Evolutionary conservation across 2,329 filamentous ascomycete genomes (phyloP), one percentile per base, ranked within the genome.

Genomic region (Alternaria hordeiaustralica): DNA sequence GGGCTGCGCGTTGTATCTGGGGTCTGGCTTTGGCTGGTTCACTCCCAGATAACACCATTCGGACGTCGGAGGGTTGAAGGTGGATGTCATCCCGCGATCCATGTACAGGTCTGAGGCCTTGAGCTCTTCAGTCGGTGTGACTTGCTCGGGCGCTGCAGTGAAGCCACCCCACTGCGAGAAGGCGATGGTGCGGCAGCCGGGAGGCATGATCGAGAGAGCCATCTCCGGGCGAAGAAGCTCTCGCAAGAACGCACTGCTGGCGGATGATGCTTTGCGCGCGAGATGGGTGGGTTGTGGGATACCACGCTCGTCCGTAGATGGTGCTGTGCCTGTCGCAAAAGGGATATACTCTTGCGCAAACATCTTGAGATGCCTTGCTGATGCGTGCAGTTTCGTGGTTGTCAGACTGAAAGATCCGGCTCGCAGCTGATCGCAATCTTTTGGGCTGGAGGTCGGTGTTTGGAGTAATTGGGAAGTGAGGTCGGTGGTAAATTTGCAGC

Each of bases 111-210:
- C 58, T 5, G 72, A 74, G 12, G 67, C 68, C 33, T 68, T 73
- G 51, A 75, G 65, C 18, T 67, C 66, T 10, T 69, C 70, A 6
- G 15, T 58, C 4, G 69, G 63, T 45, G 59, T 61, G 43, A 30
- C 25, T 7, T 33, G 58, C 15, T 25, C 20, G 6, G 44, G 28
- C 3, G 60, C 57, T 12, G 63, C 30, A 13, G 57, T 64, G 65
- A 74, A 76, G 25, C 60, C 51, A 12, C 62, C 62, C 74, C 74
- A 76, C 56, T 65, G 63, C 6, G 66, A 65, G 57, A 56, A 69
- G 55, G 65, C 68, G 10, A 76, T 59, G 7, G 66, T 45, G 20
- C 58, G 63, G 58, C 67, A 74, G 26, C 62, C 60, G 5, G 63
- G 65, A 36, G 70, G 66, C 30, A 60, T 64, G 28, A 36, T 44